Evolutionary conservation across 1,139 yeast genomes (phyloP).

Genomic region (Sugiyamaella neomexicana): DNA sequence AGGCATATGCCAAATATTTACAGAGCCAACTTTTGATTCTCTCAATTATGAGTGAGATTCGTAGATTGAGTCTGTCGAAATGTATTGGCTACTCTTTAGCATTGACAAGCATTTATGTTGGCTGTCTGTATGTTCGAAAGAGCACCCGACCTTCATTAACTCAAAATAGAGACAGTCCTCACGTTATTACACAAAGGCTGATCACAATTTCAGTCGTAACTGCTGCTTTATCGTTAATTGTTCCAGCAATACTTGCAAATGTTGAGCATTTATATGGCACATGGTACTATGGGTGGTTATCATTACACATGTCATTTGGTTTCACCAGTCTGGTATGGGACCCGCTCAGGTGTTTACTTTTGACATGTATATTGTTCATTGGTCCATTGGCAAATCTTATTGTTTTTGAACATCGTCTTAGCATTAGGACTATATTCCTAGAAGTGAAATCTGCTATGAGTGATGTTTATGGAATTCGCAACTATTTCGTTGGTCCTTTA

Average conservation of each 20-base stretch:
- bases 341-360: conserved; percentile 34
- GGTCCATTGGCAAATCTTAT: conserved; percentile 59
- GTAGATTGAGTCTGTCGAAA: conserved; percentile 3
- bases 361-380: conserved; percentile 43
- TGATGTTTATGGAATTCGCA: conserved; percentile 57
- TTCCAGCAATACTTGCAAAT: conserved; percentile 26
- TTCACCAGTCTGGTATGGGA: conserved; percentile 27
- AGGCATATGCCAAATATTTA: background rate
- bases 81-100: conserved; percentile 22
- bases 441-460: conserved; percentile 29
- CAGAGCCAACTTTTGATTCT: no score
- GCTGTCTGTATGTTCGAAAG: conserved; percentile 36
- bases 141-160: conserved; percentile 36
- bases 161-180: conserved; percentile 36
- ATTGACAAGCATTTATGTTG: conserved; percentile 37
- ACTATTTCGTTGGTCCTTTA: conserved; percentile 75
- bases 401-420: conserved; percentile 34
- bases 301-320: conserved; percentile 32
- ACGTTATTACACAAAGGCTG: conserved; percentile 46
- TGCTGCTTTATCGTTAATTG: conserved; percentile 16
- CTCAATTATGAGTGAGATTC: background rate
- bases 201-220: conserved; percentile 38
- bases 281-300: conserved; percentile 28
- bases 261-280: conserved; percentile 22
- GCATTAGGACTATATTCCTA: conserved; percentile 21